Evolutionary conservation across 225 moss, liverwort and hornwort genomes (phyloP).

Genomic region (Physcomitrium patens): DNA sequence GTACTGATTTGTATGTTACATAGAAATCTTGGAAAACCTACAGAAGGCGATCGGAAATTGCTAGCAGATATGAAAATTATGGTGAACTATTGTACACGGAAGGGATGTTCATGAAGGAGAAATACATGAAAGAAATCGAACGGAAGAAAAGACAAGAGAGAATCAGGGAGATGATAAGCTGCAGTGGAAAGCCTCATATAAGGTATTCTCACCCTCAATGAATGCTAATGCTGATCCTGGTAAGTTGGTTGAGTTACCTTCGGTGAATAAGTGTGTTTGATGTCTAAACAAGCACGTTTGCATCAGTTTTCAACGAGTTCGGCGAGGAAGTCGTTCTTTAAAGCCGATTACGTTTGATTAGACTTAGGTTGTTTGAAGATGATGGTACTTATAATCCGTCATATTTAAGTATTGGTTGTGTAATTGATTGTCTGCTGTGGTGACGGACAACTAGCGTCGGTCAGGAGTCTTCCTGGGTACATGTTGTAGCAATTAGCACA

Average conservation of each 20-base stretch:
- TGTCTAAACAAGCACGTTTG: neutral
- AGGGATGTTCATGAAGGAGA: constrained; percentile 66
- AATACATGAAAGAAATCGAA: constrained; percentile 50
- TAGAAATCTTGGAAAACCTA: constrained; percentile 81
- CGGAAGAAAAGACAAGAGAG: constrained; percentile 74
- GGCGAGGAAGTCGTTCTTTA: constrained; percentile 4
- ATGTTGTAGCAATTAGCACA: constrained; percentile 19
- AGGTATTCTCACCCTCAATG: constrained; percentile 46
- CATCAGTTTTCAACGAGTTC: constrained; percentile 2
- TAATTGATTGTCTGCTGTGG: constrained; percentile 22
- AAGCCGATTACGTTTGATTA: constrained; percentile 17
- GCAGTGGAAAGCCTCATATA: constrained; percentile 79
- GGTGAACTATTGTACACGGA: constrained; percentile 85
- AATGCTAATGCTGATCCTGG: constrained; percentile 10
- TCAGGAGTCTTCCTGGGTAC: constrained; percentile 30
- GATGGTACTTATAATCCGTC: too few relatives aligned
- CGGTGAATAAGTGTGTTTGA: neutral
- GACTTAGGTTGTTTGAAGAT: constrained; percentile 1
- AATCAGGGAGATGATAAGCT: constrained; percentile 68
- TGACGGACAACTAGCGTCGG: constrained; percentile 27
- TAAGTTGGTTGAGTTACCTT: neutral
- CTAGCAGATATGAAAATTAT: constrained; percentile 81
- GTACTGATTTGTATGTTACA: constrained; percentile 16
- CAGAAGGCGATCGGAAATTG: constrained; percentile 76
- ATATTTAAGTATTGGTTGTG: constrained; percentile 14